These are phyloP conservation scores for Paradendryphiella salina DNA, from an alignment of 2,329 filamentous ascomycete genomes.

Conservation along the genomic window DNA sequence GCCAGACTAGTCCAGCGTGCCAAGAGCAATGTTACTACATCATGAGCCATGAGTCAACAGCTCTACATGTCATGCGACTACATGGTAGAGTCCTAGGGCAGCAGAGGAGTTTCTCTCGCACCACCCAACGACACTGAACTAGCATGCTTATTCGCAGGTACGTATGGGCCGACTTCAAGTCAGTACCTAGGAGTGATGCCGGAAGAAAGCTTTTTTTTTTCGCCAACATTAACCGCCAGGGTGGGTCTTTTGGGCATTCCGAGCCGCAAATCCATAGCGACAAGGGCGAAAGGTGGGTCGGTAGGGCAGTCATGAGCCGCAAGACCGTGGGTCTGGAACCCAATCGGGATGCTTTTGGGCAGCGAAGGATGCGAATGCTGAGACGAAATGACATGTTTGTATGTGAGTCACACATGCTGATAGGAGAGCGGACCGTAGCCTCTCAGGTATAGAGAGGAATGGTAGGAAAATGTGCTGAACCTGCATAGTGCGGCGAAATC, in stretches of 20 bases:
- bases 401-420: slow-evolving; percentile 29
- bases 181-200: background rate
- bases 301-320: slow-evolving; percentile 36
- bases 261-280: slow-evolving; percentile 19
- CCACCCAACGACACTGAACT: background rate
- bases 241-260: slow-evolving; percentile 31
- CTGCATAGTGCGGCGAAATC: slow-evolving; percentile 11
- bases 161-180: background rate
- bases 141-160: background rate
- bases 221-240: slow-evolving; percentile 28
- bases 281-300: slow-evolving; percentile 29
- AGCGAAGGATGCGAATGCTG: slow-evolving; percentile 22
- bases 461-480: slow-evolving; percentile 7
- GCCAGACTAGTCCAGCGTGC: background rate
- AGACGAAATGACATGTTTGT: slow-evolving; percentile 8
- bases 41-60: background rate
- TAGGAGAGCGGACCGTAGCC: slow-evolving; percentile 10
- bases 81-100: background rate
- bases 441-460: slow-evolving; percentile 13
- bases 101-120: background rate
- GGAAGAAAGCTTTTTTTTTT: background rate
- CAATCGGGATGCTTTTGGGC: slow-evolving; percentile 31
- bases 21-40: background rate
- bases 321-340: slow-evolving; percentile 24
- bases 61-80: slow-evolving; percentile 1